phyloP scores from a whole-genome alignment of 768 basidiomycete species.

The Pisolithus albus region DNA sequence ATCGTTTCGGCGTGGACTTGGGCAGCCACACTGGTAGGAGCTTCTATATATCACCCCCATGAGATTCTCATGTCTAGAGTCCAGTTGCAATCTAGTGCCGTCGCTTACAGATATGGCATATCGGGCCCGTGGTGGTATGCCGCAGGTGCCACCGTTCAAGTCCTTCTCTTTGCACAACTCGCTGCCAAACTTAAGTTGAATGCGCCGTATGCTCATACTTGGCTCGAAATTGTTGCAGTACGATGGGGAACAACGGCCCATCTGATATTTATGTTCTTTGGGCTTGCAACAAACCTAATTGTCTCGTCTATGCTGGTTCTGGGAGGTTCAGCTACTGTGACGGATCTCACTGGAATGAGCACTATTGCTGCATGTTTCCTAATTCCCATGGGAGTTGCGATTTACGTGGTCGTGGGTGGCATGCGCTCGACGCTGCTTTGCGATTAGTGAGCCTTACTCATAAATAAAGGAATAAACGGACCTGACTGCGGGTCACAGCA shows the following conservation, averaged over 20 bases:
- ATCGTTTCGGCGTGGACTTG: conserved; percentile 95
- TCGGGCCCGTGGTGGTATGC: conserved; percentile 91
- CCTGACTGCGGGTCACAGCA: conserved; percentile 36
- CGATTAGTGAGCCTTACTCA: conserved; percentile 58
- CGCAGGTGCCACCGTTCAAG: conserved; percentile 81
- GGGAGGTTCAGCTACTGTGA: conserved; percentile 83
- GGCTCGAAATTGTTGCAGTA: conserved; percentile 76
- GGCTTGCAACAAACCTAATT: conserved; percentile 86
- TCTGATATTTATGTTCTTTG: conserved; percentile 84
- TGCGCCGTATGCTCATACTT: conserved; percentile 83
- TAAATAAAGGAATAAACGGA: neutral
- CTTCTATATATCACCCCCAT: neutral
- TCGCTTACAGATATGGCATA: conserved; percentile 81
- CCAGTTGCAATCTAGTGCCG: conserved; percentile 72
- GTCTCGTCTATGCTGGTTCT: conserved; percentile 83
- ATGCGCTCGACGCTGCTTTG: conserved; percentile 83
- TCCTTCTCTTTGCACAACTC: conserved; percentile 86
- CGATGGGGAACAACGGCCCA: conserved; percentile 82
- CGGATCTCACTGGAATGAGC: conserved; percentile 81
- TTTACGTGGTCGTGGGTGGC: conserved; percentile 83
- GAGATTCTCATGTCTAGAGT: conserved; percentile 4
- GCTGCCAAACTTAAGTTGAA: conserved; percentile 90
- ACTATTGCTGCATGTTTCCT: conserved; percentile 90
- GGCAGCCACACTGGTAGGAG: conserved; percentile 63
- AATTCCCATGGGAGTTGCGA: conserved; percentile 79